Base-by-base conservation (phyloP, 139 green algal species). In the Ettlia oleoabundans region DNA sequence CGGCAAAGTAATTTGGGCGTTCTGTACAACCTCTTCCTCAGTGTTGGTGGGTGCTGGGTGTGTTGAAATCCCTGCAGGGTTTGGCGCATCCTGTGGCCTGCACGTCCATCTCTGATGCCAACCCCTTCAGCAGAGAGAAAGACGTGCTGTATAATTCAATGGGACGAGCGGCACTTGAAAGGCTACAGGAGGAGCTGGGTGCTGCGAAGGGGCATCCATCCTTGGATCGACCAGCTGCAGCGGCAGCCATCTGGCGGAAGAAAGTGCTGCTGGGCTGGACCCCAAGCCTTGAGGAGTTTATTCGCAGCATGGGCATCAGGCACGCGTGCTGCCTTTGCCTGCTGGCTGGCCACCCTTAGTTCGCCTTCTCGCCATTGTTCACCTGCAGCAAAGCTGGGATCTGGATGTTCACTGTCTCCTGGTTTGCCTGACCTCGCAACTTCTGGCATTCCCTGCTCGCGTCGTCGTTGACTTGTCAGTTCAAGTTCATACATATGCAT, bases 251-350 rank as follows among this genome's bases (percentile, higher is more conserved):
- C 5, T 78, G 71, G 71, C 71, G 71, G 1, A 78, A 65, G 6
- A 78, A 66, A 24, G 71, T 78, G 71, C 24, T 43, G 21, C 51
- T 64, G 71, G 71, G 32, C 2, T 78, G 71, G 71, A 51, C 71
- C 4, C 71, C 51, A 1, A 35, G 33, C 19, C 47, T 78, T 32
- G 28, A 51, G 19, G 32, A 67, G 47, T 32, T 66, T 18, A 2
- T 65, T 8, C 18, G 9, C 0, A 78, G 7, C n/a, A 47, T 33
- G 33, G 51, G 71, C 58, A 7, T 32, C 58, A 7, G 24, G 62
- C 28, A 35, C 26, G 26, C 18, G 62, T 33, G 2, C 26, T 6
- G 13, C 18, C 28, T 38, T n/a, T n/a, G n/a, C 26, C 24, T 22
- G 13, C 28, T 10, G 30, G 62, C 28, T 22, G 26, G 35, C 26